Base-by-base conservation (phyloP, 768 basidiomycete species). In the Lactarius indigo region DNA sequence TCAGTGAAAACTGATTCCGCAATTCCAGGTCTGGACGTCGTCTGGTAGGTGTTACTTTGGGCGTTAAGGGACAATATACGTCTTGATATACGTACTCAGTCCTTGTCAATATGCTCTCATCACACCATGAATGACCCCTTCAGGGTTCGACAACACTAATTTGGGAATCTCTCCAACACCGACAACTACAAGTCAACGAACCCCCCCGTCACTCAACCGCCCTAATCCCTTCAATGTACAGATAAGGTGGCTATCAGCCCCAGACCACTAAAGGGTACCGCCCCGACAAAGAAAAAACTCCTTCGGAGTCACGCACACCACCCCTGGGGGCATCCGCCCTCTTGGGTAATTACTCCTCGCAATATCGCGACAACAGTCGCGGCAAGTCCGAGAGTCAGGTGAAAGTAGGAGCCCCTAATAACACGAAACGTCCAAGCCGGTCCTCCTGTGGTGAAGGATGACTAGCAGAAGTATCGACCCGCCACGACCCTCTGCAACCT, bases 71-170 rank as follows among this genome's bases (percentile, higher is more conserved):
- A 15, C 37, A 26, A 12, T 42, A 52, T 6, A 31, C n/a, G 42
- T 26, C 12, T 39, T 5, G 20, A 12, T 42, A 52, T 6, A 31
- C n/a, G 42, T 26, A 12, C 52, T 5, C 20, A 37, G 20, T 2
- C 33, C 41, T 56, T 35, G 12, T 13, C 12, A 23, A 26, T 44
- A 41, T 26, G n/a, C 17, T 57, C 37, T 56, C 41, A 18, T 64
- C 66, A 63, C 62, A 68, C 66, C 41, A 39, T 10, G 17, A 64
- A 64, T 64, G 66, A 68, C 66, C 66, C 66, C 66, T 64, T 68
- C 63, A 68, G 66, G 66, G 66, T 54, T 44, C 26, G 26, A 68
- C 58, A 56, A 41, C 42, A 68, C 33, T 18, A 56, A 35, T 18
- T 59, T 44, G 42, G 39, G 31, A 41, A 59, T 35, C 28, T 5